A percentile compares a stretch with the other conserved stretches of the same genome.
Evolutionary conservation across 1,284 basidiomycete genomes (phyloP).

Genomic region (Hymenochaete sp.): DNA sequence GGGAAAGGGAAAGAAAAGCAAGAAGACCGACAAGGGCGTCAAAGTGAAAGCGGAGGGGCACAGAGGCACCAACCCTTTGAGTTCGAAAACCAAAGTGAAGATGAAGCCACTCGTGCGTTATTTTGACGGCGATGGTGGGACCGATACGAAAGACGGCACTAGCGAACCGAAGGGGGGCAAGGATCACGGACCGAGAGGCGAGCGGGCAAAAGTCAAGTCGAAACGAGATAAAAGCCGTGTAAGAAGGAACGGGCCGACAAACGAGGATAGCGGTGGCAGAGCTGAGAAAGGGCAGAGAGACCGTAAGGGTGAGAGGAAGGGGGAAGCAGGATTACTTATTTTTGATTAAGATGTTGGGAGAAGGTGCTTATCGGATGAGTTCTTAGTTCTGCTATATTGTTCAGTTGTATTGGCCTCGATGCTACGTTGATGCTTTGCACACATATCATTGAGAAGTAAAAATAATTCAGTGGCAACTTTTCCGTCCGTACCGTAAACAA

Average conservation of each 20-base stretch:
- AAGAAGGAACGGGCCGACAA: too few species aligned
- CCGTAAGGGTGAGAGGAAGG: too few species aligned
- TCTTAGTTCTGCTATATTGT: too few species aligned
- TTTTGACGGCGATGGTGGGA: not conserved
- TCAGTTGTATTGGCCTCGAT: too few species aligned
- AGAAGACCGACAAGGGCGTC: not conserved
- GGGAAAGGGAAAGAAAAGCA: not conserved
- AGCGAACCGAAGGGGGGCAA: not conserved
- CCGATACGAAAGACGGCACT: not conserved
- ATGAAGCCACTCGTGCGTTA: not conserved
- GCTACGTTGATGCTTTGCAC: too few species aligned
- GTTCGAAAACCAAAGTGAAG: not conserved
- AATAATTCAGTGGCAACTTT: too few species aligned
- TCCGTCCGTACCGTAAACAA: conserved; percentile 5
- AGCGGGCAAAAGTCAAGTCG: not conserved
- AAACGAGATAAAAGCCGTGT: too few species aligned
- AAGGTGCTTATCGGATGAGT: too few species aligned
- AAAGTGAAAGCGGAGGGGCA: not conserved
- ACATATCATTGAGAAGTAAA: not conserved
- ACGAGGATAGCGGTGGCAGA: too few species aligned
- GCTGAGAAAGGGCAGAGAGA: too few species aligned
- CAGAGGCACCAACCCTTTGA: not conserved
- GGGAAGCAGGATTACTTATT: too few species aligned
- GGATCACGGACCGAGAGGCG: not conserved
- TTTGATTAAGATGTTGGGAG: too few species aligned